These are phyloP conservation scores for Ceratobasidium papillatum DNA, from an alignment of 1,284 basidiomycete genomes.

Conservation along the genomic window DNA sequence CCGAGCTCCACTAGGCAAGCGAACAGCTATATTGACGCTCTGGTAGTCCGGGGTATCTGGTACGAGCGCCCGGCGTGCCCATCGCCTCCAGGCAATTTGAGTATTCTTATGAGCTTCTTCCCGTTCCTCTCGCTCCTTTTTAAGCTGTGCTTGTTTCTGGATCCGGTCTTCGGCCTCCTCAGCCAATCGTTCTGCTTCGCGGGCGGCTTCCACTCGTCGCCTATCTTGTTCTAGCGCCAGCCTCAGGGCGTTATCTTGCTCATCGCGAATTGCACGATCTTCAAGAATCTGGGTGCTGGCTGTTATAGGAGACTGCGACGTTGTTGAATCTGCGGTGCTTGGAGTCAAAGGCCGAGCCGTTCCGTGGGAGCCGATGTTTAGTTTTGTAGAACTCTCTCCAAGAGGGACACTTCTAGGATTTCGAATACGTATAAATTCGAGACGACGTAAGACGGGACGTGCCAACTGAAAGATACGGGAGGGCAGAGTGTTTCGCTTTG, in stretches of 20 bases:
- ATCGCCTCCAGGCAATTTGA: slow-evolving; percentile 30
- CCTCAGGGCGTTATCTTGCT: slow-evolving; percentile 26
- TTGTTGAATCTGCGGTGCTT: background rate
- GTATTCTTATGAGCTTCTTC: slow-evolving; percentile 9
- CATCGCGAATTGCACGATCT: slow-evolving; percentile 37
- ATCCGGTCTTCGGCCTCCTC: slow-evolving; percentile 11
- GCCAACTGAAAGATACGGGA: background rate
- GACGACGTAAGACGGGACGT: background rate
- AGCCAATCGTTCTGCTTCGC: background rate
- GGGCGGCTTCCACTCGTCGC: background rate
- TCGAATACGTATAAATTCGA: background rate
- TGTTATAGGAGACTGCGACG: background rate
- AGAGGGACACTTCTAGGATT: background rate
- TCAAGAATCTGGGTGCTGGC: background rate
- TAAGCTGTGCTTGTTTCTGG: background rate
- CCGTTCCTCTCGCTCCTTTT: background rate
- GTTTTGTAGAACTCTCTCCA: background rate
- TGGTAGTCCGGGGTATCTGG: background rate
- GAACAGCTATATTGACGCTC: slow-evolving; percentile 16
- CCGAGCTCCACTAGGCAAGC: slow-evolving; percentile 16
- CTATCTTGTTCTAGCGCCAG: slow-evolving; percentile 15
- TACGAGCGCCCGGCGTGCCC: slow-evolving; percentile 34
- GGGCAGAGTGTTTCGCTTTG: background rate
- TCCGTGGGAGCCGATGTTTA: too few species aligned
- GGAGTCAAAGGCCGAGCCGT: background rate